Base-by-base conservation (phyloP, 768 basidiomycete species). In the Suillus ampliporus region DNA sequence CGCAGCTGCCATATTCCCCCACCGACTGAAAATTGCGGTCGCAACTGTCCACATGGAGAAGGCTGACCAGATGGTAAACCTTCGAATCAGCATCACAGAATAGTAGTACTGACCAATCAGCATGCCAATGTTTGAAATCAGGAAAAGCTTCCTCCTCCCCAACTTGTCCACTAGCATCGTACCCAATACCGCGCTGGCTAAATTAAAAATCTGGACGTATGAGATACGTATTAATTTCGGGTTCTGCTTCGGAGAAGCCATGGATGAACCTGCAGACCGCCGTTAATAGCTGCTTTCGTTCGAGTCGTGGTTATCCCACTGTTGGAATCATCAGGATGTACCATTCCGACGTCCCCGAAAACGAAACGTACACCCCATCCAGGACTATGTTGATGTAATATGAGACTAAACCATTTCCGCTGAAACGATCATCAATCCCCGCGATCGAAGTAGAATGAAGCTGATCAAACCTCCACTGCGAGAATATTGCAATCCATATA, bases 381-480 rank as follows among this genome's bases (percentile, higher is more conserved):
- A 92, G 74, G 5, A 91, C 84, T 17, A 88, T 75, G 65, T 88
- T 85, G 66, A 92, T 89, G 70, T 92, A 92, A 73, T 89, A 91
- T 1, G 88, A 88, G 1, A 89, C 84, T 37, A 91, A 76, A 17
- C 89, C 89, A 59, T 89, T 90, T 2, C 88, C 88, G 57, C 87
- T 86, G 61, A 40, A 26, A 13, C 44, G 37, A n/a, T 19, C 6
- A 4, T 51, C 31, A 64, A 21, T 46, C 2, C 23, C 58, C 28
- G 31, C n/a, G 35, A 35, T 17, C 37, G 21, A 46, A 51, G 34
- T 5, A 65, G 5, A 31, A 35, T 21, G 28, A 58, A 46, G 28
- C 21, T n/a, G 26, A 7, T 58, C 78, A 48, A 57, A 86, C 85
- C 86, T 87, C 91, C 89, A 92, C 64, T 93, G 91, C 1, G 88